A percentile compares a stretch with the other conserved stretches of the same genome.
phyloP scores from a whole-genome alignment of 371 early-diverging fungal genomes.

The Mortierella polycephala region DNA sequence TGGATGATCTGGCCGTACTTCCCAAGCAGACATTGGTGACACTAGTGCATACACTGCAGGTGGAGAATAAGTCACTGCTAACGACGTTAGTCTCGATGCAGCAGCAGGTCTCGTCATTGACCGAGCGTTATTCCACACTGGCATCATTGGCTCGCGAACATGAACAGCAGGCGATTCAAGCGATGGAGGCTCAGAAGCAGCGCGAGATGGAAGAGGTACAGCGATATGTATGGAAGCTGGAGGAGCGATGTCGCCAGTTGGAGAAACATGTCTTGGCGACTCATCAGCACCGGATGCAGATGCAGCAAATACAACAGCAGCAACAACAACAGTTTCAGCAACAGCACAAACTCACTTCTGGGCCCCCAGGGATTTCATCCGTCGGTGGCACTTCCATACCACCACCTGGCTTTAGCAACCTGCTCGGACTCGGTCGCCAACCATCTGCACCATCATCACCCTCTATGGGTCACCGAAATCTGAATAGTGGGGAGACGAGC shows the following conservation, averaged over 20 bases:
- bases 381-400: constrained; percentile 26
- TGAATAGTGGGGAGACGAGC: constrained; percentile 26
- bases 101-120: constrained; percentile 63
- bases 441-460: constrained; percentile 47
- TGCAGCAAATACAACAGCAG: constrained; percentile 44
- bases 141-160: constrained; percentile 62
- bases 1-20: constrained; percentile 47
- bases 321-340: constrained; percentile 31
- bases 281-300: constrained; percentile 41
- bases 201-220: constrained; percentile 65
- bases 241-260: constrained; percentile 53
- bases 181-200: constrained; percentile 61
- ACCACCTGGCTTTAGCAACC: constrained; percentile 40
- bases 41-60: constrained; percentile 59
- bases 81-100: constrained; percentile 61
- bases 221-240: constrained; percentile 57
- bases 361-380: constrained; percentile 34
- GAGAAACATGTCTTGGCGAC: constrained; percentile 42
- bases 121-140: constrained; percentile 59
- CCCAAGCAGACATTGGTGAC: constrained; percentile 49
- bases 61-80: constrained; percentile 60
- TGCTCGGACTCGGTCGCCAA: constrained; percentile 37
- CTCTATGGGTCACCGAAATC: constrained; percentile 14
- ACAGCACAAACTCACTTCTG: constrained; percentile 25
- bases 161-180: constrained; percentile 60